phyloP scores from a whole-genome alignment of 129 eudicot species.

The Arctium lappa region DNA sequence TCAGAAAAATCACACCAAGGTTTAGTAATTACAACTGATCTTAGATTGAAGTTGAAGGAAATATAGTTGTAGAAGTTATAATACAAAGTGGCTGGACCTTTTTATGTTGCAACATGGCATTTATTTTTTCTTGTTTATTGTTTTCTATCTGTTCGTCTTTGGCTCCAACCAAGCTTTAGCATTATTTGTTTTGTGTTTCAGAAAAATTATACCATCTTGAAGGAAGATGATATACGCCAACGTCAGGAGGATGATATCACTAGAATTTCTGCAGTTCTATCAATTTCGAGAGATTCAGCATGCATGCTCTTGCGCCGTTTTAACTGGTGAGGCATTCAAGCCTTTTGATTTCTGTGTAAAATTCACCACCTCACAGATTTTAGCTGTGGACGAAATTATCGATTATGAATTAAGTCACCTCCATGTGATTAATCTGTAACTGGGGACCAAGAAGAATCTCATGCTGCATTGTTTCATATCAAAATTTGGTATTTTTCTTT shows the following conservation, averaged over 20 bases:
- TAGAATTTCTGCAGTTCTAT: constrained; percentile 62
- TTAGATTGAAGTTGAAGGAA: no score
- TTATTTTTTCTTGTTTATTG: background rate
- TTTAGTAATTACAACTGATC: no score
- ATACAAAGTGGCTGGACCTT: background rate
- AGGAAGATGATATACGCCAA: constrained; percentile 73
- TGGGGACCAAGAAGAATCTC: background rate
- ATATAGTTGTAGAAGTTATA: background rate
- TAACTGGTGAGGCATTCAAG: constrained; percentile 49
- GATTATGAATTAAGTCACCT: no score
- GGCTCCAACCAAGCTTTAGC: background rate
- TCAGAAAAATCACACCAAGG: no score
- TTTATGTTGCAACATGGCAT: background rate
- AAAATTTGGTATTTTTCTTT: background rate
- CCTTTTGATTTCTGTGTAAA: background rate
- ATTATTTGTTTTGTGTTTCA: constrained; percentile 34
- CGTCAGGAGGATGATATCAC: constrained; percentile 80
- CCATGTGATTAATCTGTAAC: background rate
- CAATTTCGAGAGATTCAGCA: constrained; percentile 67
- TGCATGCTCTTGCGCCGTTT: constrained; percentile 73
- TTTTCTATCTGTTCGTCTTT: background rate
- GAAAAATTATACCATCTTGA: constrained; percentile 68
- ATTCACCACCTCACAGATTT: background rate
- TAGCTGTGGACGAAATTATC: background rate
- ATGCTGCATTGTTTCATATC: background rate